A percentile compares a stretch with the other conserved stretches of the same genome.
These are phyloP conservation scores for Plasmodium gallinaceum DNA, from an alignment of 169 alveolate species.

Conservation along the genomic window DNA sequence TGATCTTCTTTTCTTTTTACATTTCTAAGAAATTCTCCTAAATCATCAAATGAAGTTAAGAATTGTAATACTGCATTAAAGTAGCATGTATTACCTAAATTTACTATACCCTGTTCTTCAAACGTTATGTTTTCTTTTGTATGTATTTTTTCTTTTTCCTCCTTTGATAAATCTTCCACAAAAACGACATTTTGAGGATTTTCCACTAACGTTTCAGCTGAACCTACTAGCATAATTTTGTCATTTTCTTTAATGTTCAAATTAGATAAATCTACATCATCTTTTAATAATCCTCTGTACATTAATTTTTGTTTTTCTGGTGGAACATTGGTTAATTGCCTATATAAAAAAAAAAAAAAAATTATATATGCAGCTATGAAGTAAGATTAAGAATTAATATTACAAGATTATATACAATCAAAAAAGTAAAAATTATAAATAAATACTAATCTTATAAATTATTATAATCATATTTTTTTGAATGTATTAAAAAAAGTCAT, in stretches of 20 bases:
- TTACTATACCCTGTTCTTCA: conserved; percentile 90
- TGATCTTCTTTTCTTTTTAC: conserved; percentile 34
- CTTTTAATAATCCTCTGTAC: conserved; percentile 90
- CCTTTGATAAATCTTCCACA: conserved; percentile 94
- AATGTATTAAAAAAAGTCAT: not conserved
- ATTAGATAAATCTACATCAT: conserved; percentile 85
- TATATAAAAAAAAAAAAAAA: conserved; percentile 19
- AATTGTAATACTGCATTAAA: conserved; percentile 93
- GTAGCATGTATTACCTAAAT: conserved; percentile 97
- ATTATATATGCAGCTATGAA: not conserved
- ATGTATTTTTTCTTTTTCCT: conserved; percentile 91
- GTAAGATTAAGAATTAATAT: not conserved
- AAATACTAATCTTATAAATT: not conserved
- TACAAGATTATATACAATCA: not conserved
- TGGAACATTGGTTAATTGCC: conserved; percentile 93
- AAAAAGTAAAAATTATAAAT: not conserved
- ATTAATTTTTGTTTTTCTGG: conserved; percentile 93
- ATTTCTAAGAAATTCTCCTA: conserved; percentile 80
- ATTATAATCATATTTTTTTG: too few species aligned
- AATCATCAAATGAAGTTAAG: conserved; percentile 86
- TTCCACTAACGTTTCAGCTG: conserved; percentile 89
- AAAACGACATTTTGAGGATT: conserved; percentile 89
- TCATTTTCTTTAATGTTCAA: conserved; percentile 88
- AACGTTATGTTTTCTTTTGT: conserved; percentile 40
- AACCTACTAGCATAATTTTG: conserved; percentile 92